Evolutionary conservation across 2,329 filamentous ascomycete species (phyloP), one percentile per base, ranked within the genome.

Genomic region (Trichophyton simii): DNA sequence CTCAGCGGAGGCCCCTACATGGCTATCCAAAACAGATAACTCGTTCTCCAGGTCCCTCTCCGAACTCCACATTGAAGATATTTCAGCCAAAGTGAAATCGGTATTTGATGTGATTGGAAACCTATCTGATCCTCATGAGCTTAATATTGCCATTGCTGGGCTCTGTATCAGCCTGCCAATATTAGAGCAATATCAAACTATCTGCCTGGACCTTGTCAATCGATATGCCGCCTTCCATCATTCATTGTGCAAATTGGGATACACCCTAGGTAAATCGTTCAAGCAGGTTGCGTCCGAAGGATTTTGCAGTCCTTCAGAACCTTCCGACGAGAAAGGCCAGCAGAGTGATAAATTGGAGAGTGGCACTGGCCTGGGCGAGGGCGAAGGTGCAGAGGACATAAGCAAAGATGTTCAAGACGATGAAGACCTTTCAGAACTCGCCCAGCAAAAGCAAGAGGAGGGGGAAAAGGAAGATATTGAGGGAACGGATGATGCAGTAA

Each of bases 381-480:
- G 94, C 9, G 89, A 96, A 73, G 95, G 92, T 18, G 91, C 88
- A 3, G 91, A 99, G 71, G 92, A 99, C 73, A 97, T 99, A 66
- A 97, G 91, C 75, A 97, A 99, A 72, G 94, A 99, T 69, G 87
- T 99, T 55, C 85, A 89, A 65, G 87, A 92, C 15, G 92, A 99
- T 63, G 94, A 99, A 72, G 91, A 99, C 71, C 77, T 99, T 3
- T 85, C 88, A 0, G 94, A 99, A 67, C 79, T 99, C 52, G 92
- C 94, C 0, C 89, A 96, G 71, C 88, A 96, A 68, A 82, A 85
- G 48, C 87, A 85, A 64, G 82, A 80, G 54, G 62, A 61, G 25
- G 62, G 36, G 13, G 68, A 72, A 6, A 70, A 71, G 13, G 74
- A 75, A 6, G 74, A 78, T 13, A 76, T 77, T 62, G 75, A 79